Evolutionary conservation across 306 rosid genomes (phyloP).

Genomic region (Corylus avellana): DNA sequence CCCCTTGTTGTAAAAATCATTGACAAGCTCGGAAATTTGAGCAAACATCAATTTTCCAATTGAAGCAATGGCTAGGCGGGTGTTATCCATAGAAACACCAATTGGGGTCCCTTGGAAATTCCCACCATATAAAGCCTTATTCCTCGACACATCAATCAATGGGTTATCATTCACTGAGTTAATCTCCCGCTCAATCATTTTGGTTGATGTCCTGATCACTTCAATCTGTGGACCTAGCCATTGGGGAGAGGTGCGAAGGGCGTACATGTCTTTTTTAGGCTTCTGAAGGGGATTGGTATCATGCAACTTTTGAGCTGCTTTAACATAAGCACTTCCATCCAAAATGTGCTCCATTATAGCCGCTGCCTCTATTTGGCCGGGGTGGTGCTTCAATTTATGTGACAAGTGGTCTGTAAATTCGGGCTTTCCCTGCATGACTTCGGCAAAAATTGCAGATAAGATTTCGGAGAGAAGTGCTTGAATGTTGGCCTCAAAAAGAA

Average conservation of each 20-base stretch:
- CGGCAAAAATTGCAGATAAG: slow-evolving; percentile 76
- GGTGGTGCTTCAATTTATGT: slow-evolving; percentile 86
- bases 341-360: slow-evolving; percentile 95
- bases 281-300: slow-evolving; percentile 85
- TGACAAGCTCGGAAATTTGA: slow-evolving; percentile 92
- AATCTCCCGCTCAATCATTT: slow-evolving; percentile 93
- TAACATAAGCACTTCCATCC: slow-evolving; percentile 77
- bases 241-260: slow-evolving; percentile 87
- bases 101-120: slow-evolving; percentile 94
- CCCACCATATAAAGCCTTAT: slow-evolving; percentile 91
- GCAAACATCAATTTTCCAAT: slow-evolving; percentile 90
- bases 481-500: slow-evolving; percentile 75
- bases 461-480: slow-evolving; percentile 60
- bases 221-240: slow-evolving; percentile 96
- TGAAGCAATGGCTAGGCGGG: slow-evolving; percentile 75
- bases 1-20: slow-evolving; percentile 82
- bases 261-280: slow-evolving; percentile 88
- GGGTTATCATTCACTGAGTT: slow-evolving; percentile 94
- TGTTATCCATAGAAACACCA: slow-evolving; percentile 94
- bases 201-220: slow-evolving; percentile 70
- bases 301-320: slow-evolving; percentile 67
- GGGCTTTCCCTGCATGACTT: slow-evolving; percentile 88
- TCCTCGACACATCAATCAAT: slow-evolving; percentile 83
- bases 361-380: slow-evolving; percentile 96
- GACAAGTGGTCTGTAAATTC: slow-evolving; percentile 88